These are phyloP conservation scores for Trametes hirsuta DNA, from an alignment of 1,284 basidiomycete species.

Conservation along the genomic window DNA sequence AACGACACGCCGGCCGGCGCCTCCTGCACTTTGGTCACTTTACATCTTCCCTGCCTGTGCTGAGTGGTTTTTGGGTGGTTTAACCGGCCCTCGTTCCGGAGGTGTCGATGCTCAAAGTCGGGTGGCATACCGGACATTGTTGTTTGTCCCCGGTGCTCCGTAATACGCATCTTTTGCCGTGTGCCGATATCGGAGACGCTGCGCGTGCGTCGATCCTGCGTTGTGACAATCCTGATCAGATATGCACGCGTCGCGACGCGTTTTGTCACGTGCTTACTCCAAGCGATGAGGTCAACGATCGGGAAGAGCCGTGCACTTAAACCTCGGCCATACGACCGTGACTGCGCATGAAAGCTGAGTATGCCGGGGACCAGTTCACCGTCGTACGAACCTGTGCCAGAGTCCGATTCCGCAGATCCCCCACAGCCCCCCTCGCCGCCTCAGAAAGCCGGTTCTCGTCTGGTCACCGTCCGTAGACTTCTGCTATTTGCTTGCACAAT, in stretches of 20 bases:
- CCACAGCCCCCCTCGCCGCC: slow-evolving; percentile 13
- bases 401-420: slow-evolving; percentile 13
- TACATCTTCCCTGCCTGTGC: slow-evolving; percentile 59
- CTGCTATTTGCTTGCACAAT: slow-evolving; percentile 39
- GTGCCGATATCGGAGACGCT: not conserved
- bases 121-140: not conserved
- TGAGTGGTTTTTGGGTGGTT: slow-evolving; percentile 28
- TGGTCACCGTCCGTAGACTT: slow-evolving; percentile 22
- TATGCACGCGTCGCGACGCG: slow-evolving; percentile 18
- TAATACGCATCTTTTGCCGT: not conserved
- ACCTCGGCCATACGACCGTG: slow-evolving; percentile 7
- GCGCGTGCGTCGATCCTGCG: not conserved
- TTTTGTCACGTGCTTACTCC: slow-evolving; percentile 15
- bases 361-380: slow-evolving; percentile 24
- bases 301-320: slow-evolving; percentile 16
- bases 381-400: slow-evolving; percentile 35
- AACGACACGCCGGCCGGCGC: slow-evolving; percentile 51
- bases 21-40: slow-evolving; percentile 48
- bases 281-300: slow-evolving; percentile 21
- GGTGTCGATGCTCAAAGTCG: not conserved
- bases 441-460: slow-evolving; percentile 16
- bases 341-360: slow-evolving; percentile 5
- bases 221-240: not conserved
- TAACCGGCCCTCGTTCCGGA: not conserved
- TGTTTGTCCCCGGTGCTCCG: not conserved